Conservation (phyloP, 306 rosid species). For the Vigna mungo region DNA sequence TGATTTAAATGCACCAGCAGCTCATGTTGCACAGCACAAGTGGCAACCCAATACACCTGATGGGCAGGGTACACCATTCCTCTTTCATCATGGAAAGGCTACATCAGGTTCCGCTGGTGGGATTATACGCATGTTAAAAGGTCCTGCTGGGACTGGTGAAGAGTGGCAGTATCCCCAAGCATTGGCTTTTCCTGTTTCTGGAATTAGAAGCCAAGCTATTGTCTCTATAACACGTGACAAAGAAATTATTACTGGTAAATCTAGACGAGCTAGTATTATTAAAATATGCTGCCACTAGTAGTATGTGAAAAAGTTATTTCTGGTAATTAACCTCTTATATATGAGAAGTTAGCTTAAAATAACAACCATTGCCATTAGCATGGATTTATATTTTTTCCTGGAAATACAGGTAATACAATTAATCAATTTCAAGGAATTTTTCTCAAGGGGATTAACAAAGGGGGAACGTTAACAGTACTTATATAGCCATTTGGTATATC, state of each 20-base stretch:
- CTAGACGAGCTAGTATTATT: constrained; percentile 26
- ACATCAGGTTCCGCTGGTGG: constrained; percentile 71
- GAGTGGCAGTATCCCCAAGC: constrained; percentile 92
- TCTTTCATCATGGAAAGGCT: constrained; percentile 86
- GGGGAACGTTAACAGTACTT: constrained; percentile 20
- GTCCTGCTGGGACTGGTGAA: constrained; percentile 71
- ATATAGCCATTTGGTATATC: constrained; percentile 5
- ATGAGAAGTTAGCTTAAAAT: not conserved
- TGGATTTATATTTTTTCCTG: not conserved
- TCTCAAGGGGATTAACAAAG: not conserved
- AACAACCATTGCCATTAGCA: constrained; percentile 5
- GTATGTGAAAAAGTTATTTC: constrained; percentile 12
- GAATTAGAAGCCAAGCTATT: constrained; percentile 87
- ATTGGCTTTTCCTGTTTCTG: constrained; percentile 81
- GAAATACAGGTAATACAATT: constrained; percentile 12
- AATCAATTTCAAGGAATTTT: constrained; percentile 30
- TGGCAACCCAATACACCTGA: constrained; percentile 99
- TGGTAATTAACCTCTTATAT: not conserved
- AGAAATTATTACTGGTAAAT: constrained; percentile 89
- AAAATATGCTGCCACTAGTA: constrained; percentile 27
- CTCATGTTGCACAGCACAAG: constrained; percentile 88
- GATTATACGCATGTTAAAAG: constrained; percentile 86
- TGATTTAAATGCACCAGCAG: constrained; percentile 88
- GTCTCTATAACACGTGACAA: constrained; percentile 82
- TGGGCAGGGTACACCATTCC: constrained; percentile 97